Percentiles rank a stretch among this genome's conserved stretches.
Evolutionary conservation across 331 rosid genomes (phyloP).

Genomic region (Quercus lobata): DNA sequence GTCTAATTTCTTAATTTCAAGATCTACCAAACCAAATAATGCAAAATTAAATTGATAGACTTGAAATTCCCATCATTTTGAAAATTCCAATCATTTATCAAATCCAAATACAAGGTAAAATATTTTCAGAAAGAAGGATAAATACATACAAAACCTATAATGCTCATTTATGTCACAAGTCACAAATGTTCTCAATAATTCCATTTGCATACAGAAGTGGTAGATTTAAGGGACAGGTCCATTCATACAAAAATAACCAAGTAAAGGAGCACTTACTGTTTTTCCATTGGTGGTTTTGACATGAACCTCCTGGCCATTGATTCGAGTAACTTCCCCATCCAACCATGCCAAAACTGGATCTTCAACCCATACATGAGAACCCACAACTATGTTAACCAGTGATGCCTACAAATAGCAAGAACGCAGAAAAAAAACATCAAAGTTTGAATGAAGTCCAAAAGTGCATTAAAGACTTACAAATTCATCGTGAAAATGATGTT

Average conservation of each 20-base stretch:
- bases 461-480: no score
- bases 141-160: no score
- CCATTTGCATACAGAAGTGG: background rate
- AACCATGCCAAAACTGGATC: slow-evolving; percentile 85
- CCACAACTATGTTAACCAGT: slow-evolving; percentile 87
- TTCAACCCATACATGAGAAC: slow-evolving; percentile 97
- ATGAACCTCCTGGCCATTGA: slow-evolving; percentile 73
- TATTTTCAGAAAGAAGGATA: no score
- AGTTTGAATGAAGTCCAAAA: background rate
- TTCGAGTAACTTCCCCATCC: slow-evolving; percentile 80
- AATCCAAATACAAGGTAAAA: no score
- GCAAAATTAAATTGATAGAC: no score
- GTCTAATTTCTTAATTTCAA: no score
- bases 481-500: background rate
- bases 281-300: slow-evolving; percentile 61
- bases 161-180: background rate
- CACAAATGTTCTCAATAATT: background rate
- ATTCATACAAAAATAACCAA: no score
- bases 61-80: no score
- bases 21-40: no score
- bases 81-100: no score
- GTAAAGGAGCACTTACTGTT: slow-evolving; percentile 47
- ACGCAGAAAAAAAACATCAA: background rate
- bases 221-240: background rate
- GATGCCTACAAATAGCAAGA: slow-evolving; percentile 56